These are phyloP conservation scores for Boletellus sp. DNA, from an alignment of 1,284 basidiomycete species.

Conservation along the genomic window DNA sequence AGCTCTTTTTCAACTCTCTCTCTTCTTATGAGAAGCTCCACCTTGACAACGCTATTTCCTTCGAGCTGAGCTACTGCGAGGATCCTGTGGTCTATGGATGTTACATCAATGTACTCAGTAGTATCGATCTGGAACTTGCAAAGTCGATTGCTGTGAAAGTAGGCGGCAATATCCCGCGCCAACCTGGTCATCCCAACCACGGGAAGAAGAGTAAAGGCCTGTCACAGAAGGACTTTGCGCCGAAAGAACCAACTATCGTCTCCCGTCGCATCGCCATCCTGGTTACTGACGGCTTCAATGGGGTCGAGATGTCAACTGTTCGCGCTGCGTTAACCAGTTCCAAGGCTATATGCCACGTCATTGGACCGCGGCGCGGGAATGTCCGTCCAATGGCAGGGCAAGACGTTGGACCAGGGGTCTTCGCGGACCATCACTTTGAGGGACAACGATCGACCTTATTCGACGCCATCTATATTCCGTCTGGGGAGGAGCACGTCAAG, in stretches of 20 bases:
- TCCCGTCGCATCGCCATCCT: slow-evolving; percentile 72
- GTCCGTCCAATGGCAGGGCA: slow-evolving; percentile 43
- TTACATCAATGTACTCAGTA: slow-evolving; percentile 62
- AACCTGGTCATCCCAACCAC: slow-evolving; percentile 48
- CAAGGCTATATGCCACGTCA: slow-evolving; percentile 59
- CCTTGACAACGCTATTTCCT: slow-evolving; percentile 62
- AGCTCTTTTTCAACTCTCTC: slow-evolving; percentile 81
- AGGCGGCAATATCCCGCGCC: slow-evolving; percentile 54
- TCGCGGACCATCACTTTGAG: slow-evolving; percentile 69
- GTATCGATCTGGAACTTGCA: slow-evolving; percentile 69
- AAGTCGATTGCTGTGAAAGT: slow-evolving; percentile 61
- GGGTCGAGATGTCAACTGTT: slow-evolving; percentile 53
- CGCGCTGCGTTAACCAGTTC: slow-evolving; percentile 49
- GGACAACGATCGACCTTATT: slow-evolving; percentile 77
- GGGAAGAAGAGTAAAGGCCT: slow-evolving; percentile 52
- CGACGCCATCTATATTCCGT: slow-evolving; percentile 73
- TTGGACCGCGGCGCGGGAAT: slow-evolving; percentile 64
- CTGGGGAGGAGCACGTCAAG: slow-evolving; percentile 54
- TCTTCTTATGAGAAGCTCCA: slow-evolving; percentile 62
- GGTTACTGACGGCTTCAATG: slow-evolving; percentile 70
- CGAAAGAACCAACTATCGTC: slow-evolving; percentile 61
- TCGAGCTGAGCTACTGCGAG: slow-evolving; percentile 78
- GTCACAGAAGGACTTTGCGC: slow-evolving; percentile 57
- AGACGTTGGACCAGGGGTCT: slow-evolving; percentile 37
- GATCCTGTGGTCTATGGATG: slow-evolving; percentile 66